Evolutionary conservation across 345 rosid genomes (phyloP).

Genomic region (Heritiera fomes): DNA sequence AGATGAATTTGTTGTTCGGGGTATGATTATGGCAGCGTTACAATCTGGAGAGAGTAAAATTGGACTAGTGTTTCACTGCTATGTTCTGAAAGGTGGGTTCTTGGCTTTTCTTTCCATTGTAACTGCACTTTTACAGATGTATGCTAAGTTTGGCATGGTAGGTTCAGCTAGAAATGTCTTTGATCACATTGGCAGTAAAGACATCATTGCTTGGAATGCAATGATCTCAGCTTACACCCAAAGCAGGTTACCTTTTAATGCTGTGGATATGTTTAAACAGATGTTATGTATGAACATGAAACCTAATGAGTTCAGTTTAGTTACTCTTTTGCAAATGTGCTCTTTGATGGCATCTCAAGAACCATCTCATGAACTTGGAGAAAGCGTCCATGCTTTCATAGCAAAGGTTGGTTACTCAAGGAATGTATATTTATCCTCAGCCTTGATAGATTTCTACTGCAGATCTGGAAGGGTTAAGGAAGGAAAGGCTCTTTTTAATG

Average conservation of each 20-base stretch:
- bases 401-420: conserved; percentile 15
- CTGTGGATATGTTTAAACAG: conserved; percentile 27
- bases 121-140: conserved; percentile 32
- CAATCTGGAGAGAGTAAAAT: conserved; percentile 16
- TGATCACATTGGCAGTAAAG: conserved; percentile 30
- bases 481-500: conserved; percentile 29
- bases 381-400: conserved; percentile 24
- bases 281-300: conserved; percentile 31
- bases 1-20: conserved; percentile 11
- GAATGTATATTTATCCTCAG: conserved; percentile 33
- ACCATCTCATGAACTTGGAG: conserved; percentile 25
- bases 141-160: conserved; percentile 28
- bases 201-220: conserved; percentile 36
- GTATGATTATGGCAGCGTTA: conserved; percentile 1
- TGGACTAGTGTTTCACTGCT: conserved; percentile 27
- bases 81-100: conserved; percentile 27
- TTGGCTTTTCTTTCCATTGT: conserved; percentile 26
- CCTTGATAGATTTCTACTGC: conserved; percentile 37
- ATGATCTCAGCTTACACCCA: conserved; percentile 32
- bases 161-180: conserved; percentile 27
- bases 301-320: conserved; percentile 35
- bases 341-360: conserved; percentile 32
- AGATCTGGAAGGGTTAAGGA: conserved; percentile 32
- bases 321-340: conserved; percentile 32
- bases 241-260: conserved; percentile 26